A percentile compares a stretch with the other conserved stretches of the same genome.
These are phyloP conservation scores for Neofusicoccum cordaticola DNA, from an alignment of 2,329 filamentous ascomycete species.

Conservation along the genomic window DNA sequence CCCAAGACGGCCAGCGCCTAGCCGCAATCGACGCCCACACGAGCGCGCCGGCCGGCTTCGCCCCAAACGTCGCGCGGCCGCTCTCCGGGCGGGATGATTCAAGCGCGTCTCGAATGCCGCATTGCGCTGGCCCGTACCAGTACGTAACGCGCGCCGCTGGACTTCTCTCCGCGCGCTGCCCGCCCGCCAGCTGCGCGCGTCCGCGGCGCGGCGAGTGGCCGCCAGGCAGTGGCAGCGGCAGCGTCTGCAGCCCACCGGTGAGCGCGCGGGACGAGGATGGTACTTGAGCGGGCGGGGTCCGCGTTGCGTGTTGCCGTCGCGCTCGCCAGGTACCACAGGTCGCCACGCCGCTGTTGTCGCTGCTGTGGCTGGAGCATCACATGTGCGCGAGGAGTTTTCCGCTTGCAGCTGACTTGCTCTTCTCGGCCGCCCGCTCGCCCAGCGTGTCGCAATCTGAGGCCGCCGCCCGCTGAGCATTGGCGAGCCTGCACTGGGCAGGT, in stretches of 20 bases:
- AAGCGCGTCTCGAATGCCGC: conserved; percentile 6
- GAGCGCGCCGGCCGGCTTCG: conserved; percentile 3
- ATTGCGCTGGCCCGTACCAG: not conserved
- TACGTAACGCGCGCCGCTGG: not conserved
- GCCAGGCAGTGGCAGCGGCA: not conserved
- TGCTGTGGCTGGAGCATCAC: conserved; percentile 14
- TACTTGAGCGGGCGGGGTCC: not conserved
- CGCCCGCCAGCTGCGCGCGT: not conserved
- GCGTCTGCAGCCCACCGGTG: not conserved
- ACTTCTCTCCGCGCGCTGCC: conserved; percentile 10
- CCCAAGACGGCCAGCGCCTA: not conserved
- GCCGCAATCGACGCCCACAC: conserved; percentile 1
- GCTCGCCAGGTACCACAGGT: not conserved
- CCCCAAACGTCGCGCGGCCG: conserved; percentile 7
- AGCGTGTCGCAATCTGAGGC: conserved; percentile 2
- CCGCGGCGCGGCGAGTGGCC: not conserved
- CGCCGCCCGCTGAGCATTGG: not conserved
- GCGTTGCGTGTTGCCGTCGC: not conserved
- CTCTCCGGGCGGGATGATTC: conserved; percentile 11
- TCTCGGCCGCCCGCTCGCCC: not conserved
- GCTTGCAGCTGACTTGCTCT: conserved; percentile 10
- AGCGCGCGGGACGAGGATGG: not conserved
- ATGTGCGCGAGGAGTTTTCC: conserved; percentile 16
- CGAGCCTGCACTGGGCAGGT: not conserved
- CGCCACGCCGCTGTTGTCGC: conserved; percentile 9